Evolutionary conservation across 1,284 basidiomycete genomes (phyloP), one percentile per base, ranked within the genome.

Genomic region (Ustilago esculenta): DNA sequence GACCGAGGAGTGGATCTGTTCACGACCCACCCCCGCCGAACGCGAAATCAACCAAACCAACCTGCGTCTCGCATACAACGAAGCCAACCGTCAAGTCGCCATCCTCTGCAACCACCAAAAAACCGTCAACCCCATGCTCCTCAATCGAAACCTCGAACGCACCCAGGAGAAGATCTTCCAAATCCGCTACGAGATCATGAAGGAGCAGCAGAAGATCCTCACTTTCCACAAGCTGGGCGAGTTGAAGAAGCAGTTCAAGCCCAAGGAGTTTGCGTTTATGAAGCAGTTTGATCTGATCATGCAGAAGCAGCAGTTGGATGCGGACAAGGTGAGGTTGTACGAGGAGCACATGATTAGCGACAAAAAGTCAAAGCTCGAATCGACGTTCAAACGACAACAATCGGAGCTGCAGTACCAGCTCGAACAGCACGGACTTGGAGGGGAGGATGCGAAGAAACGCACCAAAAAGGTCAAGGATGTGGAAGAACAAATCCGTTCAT

Each of bases 291-390:
- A 76, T 53, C 68, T 74, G 61, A 72, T 78, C 37, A 89, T 90
- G 9, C 88, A 90, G 56, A 94, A 97, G 83, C 94, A 92, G 2
- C 94, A 97, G 79, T 82, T 98, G 39, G 94, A 98, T 63, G 92
- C 94, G 23, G 93, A 96, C 6, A 95, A 89, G 84, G 88, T 98
- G 61, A 88, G 85, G 44, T 86, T 87, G 68, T 89, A 95, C 79
- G 96, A 98, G 83, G 89, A 90, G 30, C 84, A 87, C 14, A 79
- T 90, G 74, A 79, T 82, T 42, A 36, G 56, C 12, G 75, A 73
- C 45, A 82, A 83, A 49, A 89, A 89, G 81, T 87, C 87, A 54
- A 92, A 90, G 77, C 91, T 95, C 61, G 85, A 92, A 6, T 75
- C 79, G 18, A 77, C 80, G n/a, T 83, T 82, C 45, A 94, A 97